phyloP scores from a whole-genome alignment of 192 early-diverging fungal genomes.

The Umbelopsis isabellina region DNA sequence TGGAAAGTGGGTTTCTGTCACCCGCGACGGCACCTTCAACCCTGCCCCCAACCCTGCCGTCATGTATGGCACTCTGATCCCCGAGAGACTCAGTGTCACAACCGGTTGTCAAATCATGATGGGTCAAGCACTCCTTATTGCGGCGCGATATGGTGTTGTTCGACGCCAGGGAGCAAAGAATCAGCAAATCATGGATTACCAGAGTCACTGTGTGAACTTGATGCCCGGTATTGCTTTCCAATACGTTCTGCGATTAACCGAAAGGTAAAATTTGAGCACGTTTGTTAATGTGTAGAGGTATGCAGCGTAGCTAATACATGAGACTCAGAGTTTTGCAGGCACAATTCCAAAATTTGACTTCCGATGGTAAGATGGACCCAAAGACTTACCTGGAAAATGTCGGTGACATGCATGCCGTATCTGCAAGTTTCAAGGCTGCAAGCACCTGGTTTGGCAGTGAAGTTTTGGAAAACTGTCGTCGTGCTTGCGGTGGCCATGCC shows the following conservation, averaged over 20 bases:
- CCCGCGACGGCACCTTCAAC: slow-evolving; percentile 53
- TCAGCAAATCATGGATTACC: slow-evolving; percentile 70
- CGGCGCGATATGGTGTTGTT: slow-evolving; percentile 61
- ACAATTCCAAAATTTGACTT: slow-evolving; percentile 40
- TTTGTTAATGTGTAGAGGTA: slow-evolving; percentile 3
- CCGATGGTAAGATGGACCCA: slow-evolving; percentile 51
- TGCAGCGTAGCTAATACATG: neutral
- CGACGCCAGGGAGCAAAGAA: slow-evolving; percentile 64
- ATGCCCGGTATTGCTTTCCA: slow-evolving; percentile 58
- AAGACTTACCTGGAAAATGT: slow-evolving; percentile 48
- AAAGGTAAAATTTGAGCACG: slow-evolving; percentile 31
- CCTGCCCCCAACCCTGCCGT: slow-evolving; percentile 59
- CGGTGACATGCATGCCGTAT: slow-evolving; percentile 60
- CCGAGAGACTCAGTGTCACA: slow-evolving; percentile 61
- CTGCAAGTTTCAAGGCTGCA: slow-evolving; percentile 58
- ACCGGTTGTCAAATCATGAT: slow-evolving; percentile 42
- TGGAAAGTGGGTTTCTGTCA: slow-evolving; percentile 58
- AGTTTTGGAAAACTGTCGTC: slow-evolving; percentile 52
- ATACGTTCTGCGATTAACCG: slow-evolving; percentile 49
- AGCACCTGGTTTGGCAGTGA: slow-evolving; percentile 56
- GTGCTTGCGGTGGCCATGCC: slow-evolving; percentile 66
- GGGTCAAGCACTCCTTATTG: slow-evolving; percentile 60
- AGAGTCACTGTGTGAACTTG: slow-evolving; percentile 61
- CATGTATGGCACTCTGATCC: slow-evolving; percentile 65
- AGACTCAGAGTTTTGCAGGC: slow-evolving; percentile 22